Base-by-base conservation (phyloP, 805 yeast species). In the Zygosaccharomyces lentus region DNA sequence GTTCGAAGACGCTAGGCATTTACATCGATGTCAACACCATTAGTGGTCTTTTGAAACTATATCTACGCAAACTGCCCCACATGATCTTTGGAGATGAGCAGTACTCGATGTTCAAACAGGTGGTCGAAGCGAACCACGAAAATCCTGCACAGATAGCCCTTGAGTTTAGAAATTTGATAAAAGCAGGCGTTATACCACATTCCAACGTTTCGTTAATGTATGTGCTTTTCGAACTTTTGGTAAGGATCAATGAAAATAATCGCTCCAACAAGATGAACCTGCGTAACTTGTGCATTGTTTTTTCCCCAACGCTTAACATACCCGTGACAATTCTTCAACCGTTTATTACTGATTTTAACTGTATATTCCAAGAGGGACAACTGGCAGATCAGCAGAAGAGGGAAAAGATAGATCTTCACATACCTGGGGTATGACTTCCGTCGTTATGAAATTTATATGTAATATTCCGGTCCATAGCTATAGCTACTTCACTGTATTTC, bases 31-130 rank as follows among this genome's bases (percentile, higher is more conserved):
- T 87, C 25, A 89, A 91, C 64, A 84, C 96, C 0, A 84, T 87
- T 6, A 84, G 96, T 2, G 96, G 96, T 0, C 68, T 91, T 36
- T 69, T 91, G 53, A 91, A 91, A 61, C 73, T 90, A 13, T 91
- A 84, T 66, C 69, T 91, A 46, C 73, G 98, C 50, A 88, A 82
- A 45, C 64, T 91, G 45, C 88, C 95, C 1, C 73, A 77, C 16
- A 77, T 78, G 25, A 72, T 88, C n/a, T 67, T 88, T 31, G 81
- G 91, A 0, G 74, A 72, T 21, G 76, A 73, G n/a, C 59, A 69
- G 34, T 68, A 65, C 24, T 56, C 65, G 9, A 65, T 70, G 16
- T 73, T 76, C 54, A 68, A 60, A 45, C 66, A 55, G 39, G 71
- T 61, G 25, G 54, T 62, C 9, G 71, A 67, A 36, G 52, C 58